Evolutionary conservation across 2,329 filamentous ascomycete genomes (phyloP), one percentile per base, ranked within the genome.

Genomic region (Aspergillus pseudoterreus): DNA sequence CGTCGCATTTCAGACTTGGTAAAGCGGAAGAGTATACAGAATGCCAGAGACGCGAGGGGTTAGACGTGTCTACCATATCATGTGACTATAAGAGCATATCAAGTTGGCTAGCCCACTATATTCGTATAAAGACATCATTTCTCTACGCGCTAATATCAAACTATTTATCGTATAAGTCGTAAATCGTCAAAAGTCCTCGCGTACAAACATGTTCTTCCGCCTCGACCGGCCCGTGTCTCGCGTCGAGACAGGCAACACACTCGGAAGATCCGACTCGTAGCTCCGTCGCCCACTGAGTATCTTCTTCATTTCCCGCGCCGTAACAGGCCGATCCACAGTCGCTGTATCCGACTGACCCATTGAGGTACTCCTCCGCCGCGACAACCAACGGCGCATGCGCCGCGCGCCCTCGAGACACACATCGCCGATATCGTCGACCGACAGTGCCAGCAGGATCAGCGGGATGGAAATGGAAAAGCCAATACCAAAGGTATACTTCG

Each of bases 401-500:
- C 61, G 51, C 1, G 58, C 54, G 1, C 55, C 61, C 39, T 63
- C 57, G 17, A 62, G 64, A 43, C 62, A 66, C 19, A 59, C 64
- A 43, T 67, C 57, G 3, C 69, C 65, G 15, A 74, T 68, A 44
- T 72, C 71, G 45, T 79, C 77, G 12, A 78, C 64, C 1, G 68
- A 68, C 2, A 80, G 65, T 0, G 77, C 77, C 14, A 79, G 63
- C 14, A 71, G 60, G 30, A 80, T 71, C 43, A 80, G 65, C 0
- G 77, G 77, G 19, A 82, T 76, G 3, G 76, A 78, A 22, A 82
- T 77, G 2, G 75, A 76, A 46, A 82, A 71, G 0, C 79, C 79
- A 22, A 82, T 75, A 1, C 79, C 78, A 51, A 82, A 82, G 36
- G 81, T 76, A 61, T 78, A 84, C 54, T 78, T 78, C 19, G 74